Conservation (phyloP, 441 rosid genomes). For the Dalechampia spathulata region DNA sequence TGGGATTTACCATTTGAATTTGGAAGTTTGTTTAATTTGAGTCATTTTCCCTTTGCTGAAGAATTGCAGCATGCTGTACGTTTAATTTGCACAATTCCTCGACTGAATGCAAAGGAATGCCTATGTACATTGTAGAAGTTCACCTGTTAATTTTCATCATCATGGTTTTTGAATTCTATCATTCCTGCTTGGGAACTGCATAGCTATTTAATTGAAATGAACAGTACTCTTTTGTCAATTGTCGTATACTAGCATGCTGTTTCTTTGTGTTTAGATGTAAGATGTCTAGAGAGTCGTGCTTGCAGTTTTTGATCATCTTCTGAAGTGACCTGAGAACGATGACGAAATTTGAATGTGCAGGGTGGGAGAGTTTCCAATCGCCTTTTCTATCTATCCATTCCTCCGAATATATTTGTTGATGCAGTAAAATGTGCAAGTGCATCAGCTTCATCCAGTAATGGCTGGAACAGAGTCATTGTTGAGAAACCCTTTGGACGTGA, state of each 20-base stretch:
- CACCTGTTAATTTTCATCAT: background rate
- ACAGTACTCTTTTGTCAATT: background rate
- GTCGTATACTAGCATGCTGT: background rate
- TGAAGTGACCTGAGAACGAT: background rate
- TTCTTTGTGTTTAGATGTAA: background rate
- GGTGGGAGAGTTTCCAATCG: constrained; percentile 74
- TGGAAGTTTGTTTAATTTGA: background rate
- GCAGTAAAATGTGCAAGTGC: constrained; percentile 82
- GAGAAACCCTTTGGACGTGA: constrained; percentile 98
- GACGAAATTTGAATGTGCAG: constrained; percentile 30
- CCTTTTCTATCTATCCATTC: constrained; percentile 81
- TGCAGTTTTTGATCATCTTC: background rate
- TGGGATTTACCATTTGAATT: background rate
- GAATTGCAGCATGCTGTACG: background rate
- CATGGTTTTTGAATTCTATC: background rate
- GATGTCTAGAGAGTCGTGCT: background rate
- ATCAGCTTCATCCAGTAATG: constrained; percentile 77
- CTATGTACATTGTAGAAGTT: background rate
- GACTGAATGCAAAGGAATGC: background rate
- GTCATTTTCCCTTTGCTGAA: background rate
- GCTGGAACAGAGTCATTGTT: constrained; percentile 95
- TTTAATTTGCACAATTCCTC: background rate
- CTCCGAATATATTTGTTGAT: constrained; percentile 81
- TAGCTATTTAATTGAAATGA: background rate
- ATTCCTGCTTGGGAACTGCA: background rate